Percentiles rank a stretch among this genome's conserved stretches.
These are phyloP conservation scores for Dorcoceras hygrometricum DNA, from an alignment of 257 asterid species.

Conservation along the genomic window DNA sequence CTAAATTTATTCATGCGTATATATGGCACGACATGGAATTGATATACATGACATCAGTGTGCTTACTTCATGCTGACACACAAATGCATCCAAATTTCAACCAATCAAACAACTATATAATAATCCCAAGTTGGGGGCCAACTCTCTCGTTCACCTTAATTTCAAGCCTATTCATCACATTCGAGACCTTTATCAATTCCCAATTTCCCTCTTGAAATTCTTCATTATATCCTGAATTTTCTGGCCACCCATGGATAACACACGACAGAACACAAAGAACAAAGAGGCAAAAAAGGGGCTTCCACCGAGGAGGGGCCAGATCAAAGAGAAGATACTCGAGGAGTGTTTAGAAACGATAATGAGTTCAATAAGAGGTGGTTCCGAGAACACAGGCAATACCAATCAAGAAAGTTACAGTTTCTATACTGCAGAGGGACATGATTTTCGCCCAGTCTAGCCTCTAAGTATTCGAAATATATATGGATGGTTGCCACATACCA, in stretches of 20 bases:
- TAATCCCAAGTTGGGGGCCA: not conserved
- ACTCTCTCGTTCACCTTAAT: too few species aligned
- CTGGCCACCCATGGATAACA: constrained; percentile 20
- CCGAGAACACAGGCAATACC: not conserved
- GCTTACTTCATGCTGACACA: not conserved
- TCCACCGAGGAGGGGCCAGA: constrained; percentile 38
- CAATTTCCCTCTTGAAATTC: not conserved
- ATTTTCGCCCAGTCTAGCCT: not conserved
- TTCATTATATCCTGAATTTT: too few species aligned
- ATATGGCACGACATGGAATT: not conserved
- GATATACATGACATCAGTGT: not conserved
- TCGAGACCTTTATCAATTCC: not conserved
- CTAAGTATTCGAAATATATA: too few species aligned
- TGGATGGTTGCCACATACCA: too few species aligned
- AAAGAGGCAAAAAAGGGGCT: not conserved
- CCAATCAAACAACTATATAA: not conserved
- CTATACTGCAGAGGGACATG: not conserved
- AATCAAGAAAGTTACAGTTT: constrained; percentile 4
- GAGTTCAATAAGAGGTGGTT: not conserved
- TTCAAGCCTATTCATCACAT: not conserved
- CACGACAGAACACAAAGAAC: constrained; percentile 17
- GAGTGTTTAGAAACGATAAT: constrained; percentile 8
- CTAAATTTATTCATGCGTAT: too few species aligned
- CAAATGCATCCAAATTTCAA: not conserved
- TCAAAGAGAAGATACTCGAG: constrained; percentile 26